phyloP scores from a whole-genome alignment of 208 protist genomes.

The Leptomonas seymouri region DNA sequence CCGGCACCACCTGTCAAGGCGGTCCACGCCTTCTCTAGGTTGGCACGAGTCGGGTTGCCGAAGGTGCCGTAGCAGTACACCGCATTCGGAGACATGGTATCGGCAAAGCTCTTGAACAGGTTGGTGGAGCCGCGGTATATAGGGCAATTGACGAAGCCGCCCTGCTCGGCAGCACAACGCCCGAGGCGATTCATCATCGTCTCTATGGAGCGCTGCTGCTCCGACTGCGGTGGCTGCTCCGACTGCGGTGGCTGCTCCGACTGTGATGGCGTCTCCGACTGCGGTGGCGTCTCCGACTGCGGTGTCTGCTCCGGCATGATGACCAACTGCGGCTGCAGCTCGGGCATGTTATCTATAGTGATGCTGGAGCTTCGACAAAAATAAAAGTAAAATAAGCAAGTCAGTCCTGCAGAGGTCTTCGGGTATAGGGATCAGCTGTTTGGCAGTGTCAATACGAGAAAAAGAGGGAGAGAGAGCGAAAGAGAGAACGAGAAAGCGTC shows the following conservation, averaged over 20 bases:
- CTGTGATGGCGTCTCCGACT: not conserved
- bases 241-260: slow-evolving; percentile 4
- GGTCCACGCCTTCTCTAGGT: slow-evolving; percentile 33
- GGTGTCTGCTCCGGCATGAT: no score
- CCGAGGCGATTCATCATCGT: slow-evolving; percentile 34
- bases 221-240: not conserved
- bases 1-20: slow-evolving; percentile 36
- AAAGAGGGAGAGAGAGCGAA: not conserved
- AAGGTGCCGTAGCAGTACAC: slow-evolving; percentile 33
- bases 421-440: no score
- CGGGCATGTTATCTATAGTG: no score
- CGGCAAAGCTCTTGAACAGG: slow-evolving; percentile 27
- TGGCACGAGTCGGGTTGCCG: slow-evolving; percentile 33
- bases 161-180: slow-evolving; percentile 26
- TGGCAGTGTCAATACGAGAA: not conserved
- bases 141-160: slow-evolving; percentile 39
- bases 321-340: no score
- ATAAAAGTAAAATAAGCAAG: no score
- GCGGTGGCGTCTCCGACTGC: no score
- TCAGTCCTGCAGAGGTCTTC: no score
- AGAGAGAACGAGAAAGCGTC: not conserved
- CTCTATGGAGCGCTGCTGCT: slow-evolving; percentile 22
- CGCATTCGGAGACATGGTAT: slow-evolving; percentile 4
- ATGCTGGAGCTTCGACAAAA: no score
- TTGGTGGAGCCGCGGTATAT: slow-evolving; percentile 41